Conservation (phyloP, 2,329 filamentous ascomycete genomes). For the Cladophialophora chaetospira region DNA sequence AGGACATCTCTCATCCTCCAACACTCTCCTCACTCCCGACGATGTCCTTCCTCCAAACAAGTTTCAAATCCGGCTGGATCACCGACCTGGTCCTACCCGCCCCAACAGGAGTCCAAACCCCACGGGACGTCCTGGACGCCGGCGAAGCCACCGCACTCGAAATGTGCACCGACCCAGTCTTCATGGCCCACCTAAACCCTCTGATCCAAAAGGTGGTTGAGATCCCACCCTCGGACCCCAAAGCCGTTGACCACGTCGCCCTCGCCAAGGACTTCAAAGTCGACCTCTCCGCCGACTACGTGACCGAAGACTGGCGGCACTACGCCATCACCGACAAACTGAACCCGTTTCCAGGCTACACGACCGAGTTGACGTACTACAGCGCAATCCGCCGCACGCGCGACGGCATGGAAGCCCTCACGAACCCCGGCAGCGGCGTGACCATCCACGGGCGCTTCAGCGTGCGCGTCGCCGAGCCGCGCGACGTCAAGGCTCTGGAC, state of each 20-base stretch:
- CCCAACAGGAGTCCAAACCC: slow-evolving; percentile 5
- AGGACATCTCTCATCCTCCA: not conserved
- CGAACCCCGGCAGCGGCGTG: slow-evolving; percentile 31
- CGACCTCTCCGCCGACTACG: slow-evolving; percentile 14
- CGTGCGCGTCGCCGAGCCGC: slow-evolving; percentile 10
- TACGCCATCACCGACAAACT: slow-evolving; percentile 33
- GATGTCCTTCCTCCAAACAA: slow-evolving; percentile 28
- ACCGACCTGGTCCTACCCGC: slow-evolving; percentile 27
- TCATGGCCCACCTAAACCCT: slow-evolving; percentile 26
- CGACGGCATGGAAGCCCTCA: slow-evolving; percentile 29
- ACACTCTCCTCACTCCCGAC: not conserved
- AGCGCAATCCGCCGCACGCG: slow-evolving; percentile 20
- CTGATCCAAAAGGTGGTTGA: slow-evolving; percentile 18
- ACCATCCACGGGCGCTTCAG: slow-evolving; percentile 25
- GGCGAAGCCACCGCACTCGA: slow-evolving; percentile 22
- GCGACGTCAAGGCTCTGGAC: slow-evolving; percentile 1
- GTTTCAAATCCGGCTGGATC: slow-evolving; percentile 29
- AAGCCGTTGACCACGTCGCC: slow-evolving; percentile 20
- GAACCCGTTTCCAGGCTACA: slow-evolving; percentile 19
- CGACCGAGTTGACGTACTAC: slow-evolving; percentile 25
- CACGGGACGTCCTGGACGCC: slow-evolving; percentile 18
- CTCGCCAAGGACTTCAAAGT: slow-evolving; percentile 16
- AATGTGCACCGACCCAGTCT: slow-evolving; percentile 20
- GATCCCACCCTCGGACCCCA: slow-evolving; percentile 13
- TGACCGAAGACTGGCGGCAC: slow-evolving; percentile 23